A percentile compares a stretch with the other conserved stretches of the same genome.
Conservation (phyloP, 73 alveolate genomes). For the Tetrahymena elliotti region DNA sequence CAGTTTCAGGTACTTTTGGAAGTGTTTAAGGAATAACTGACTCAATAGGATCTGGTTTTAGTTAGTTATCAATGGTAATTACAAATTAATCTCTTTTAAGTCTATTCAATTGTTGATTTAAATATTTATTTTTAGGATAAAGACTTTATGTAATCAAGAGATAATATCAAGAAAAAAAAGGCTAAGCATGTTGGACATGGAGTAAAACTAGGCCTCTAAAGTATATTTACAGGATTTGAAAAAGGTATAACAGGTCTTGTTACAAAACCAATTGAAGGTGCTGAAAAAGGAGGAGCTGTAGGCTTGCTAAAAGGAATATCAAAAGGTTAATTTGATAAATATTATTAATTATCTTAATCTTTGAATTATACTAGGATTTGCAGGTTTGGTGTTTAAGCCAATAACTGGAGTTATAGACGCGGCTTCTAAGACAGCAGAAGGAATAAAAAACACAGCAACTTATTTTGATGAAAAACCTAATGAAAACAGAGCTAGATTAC, state of each 20-base stretch:
- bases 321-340: no score
- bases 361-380: slow-evolving; percentile 45
- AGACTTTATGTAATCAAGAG: slow-evolving; percentile 70
- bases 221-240: slow-evolving; percentile 53
- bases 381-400: slow-evolving; percentile 86
- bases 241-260: slow-evolving; percentile 78
- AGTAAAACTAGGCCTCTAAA: slow-evolving; percentile 80
- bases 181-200: slow-evolving; percentile 97
- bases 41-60: slow-evolving; percentile 73
- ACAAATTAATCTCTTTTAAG: slow-evolving; percentile 31
- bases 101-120: slow-evolving; percentile 10
- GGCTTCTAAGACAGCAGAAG: slow-evolving; percentile 87
- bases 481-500: slow-evolving; percentile 79
- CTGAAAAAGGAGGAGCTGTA: slow-evolving; percentile 71
- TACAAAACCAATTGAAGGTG: slow-evolving; percentile 78
- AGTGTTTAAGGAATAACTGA: slow-evolving; percentile 73
- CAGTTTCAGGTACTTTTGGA: slow-evolving; percentile 75
- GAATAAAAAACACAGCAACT: slow-evolving; percentile 80
- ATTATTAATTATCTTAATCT: no score
- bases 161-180: slow-evolving; percentile 76
- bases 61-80: slow-evolving; percentile 72
- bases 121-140: slow-evolving; percentile 43
- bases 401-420: slow-evolving; percentile 84
- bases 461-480: slow-evolving; percentile 54
- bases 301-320: slow-evolving; percentile 91